Evolutionary conservation across 1,139 yeast genomes (phyloP).

Genomic region (Saccharomyces pastorianus): DNA sequence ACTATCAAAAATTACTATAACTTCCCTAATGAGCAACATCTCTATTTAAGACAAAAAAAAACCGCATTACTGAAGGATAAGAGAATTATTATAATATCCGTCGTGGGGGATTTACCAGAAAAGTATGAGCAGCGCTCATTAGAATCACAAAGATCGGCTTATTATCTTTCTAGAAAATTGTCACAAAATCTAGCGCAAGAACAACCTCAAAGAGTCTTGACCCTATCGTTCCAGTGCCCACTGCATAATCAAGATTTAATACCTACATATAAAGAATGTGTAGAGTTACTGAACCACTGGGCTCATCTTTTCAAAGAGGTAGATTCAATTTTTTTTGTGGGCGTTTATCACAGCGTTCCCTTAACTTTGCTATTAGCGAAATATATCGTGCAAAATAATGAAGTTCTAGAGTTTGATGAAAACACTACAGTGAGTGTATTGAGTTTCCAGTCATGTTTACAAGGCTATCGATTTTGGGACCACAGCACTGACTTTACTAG

Average conservation of each 20-base stretch:
- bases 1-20: slow-evolving; percentile 29
- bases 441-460: slow-evolving; percentile 27
- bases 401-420: slow-evolving; percentile 11
- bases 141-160: slow-evolving; percentile 25
- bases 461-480: slow-evolving; percentile 32
- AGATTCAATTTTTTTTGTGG: slow-evolving; percentile 23
- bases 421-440: slow-evolving; percentile 22
- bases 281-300: slow-evolving; percentile 22
- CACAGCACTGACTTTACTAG: slow-evolving; percentile 22
- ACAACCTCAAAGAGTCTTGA: slow-evolving; percentile 12
- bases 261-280: slow-evolving; percentile 20
- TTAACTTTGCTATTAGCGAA: slow-evolving; percentile 19
- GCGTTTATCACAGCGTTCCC: slow-evolving; percentile 31
- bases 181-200: slow-evolving; percentile 19
- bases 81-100: slow-evolving; percentile 23
- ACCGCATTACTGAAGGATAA: slow-evolving; percentile 12
- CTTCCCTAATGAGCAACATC: slow-evolving; percentile 27
- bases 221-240: slow-evolving; percentile 27
- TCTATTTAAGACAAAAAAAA: slow-evolving; percentile 20
- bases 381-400: slow-evolving; percentile 15
- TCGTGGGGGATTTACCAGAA: slow-evolving; percentile 30
- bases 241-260: slow-evolving; percentile 18
- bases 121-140: slow-evolving; percentile 26
- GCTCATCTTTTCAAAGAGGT: slow-evolving; percentile 19
- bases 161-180: slow-evolving; percentile 21